Evolutionary conservation across 2,329 filamentous ascomycete species (phyloP), one percentile per base, ranked within the genome.

Genomic region (Zymoseptoria crescenta): DNA sequence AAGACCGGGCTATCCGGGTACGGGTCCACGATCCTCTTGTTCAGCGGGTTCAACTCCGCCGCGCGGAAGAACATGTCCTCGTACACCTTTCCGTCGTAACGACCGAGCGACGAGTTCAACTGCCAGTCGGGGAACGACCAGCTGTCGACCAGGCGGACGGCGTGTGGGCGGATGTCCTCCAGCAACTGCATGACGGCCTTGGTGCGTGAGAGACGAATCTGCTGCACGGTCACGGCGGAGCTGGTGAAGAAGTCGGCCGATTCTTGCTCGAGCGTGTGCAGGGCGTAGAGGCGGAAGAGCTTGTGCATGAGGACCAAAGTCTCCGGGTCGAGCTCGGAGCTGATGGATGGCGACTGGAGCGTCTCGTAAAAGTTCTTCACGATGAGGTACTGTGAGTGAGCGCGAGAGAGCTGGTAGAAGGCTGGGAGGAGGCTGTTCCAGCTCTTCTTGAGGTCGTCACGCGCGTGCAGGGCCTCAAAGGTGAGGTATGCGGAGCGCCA

Each of bases 91-190:
- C 88, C 88, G 61, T 91, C 88, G 50, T 81, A 82, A 1, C 87
- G 78, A 1, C 88, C 88, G 48, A 91, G 72, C 59, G 83, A 84
- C 66, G 82, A 86, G 70, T 91, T 87, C 1, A 91, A 80, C 67
- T 89, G 86, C 86, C 86, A 91, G 70, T 91, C 88, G 1, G 87
- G 84, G 74, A 91, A 89, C 61, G 83, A 82, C 88, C 88, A 91
- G 0, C 85, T 78, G 68, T 91, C 88, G 0, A 90, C 87, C 9
- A 91, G 75, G 9, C 83, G 74, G 13, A 91, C 80, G 0, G 88
- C 87, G 69, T 91, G 88, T 2, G 88, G 88, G 5, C 88, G 79
- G 61, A 91, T 84, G 62, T 89, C 85, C 59, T 86, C 83, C 4
- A 91, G 77, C 19, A 91, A 76, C 67, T 82, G 83, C 79, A 89